phyloP scores from a whole-genome alignment of 129 eudicot species.

The Mikania micrantha region DNA sequence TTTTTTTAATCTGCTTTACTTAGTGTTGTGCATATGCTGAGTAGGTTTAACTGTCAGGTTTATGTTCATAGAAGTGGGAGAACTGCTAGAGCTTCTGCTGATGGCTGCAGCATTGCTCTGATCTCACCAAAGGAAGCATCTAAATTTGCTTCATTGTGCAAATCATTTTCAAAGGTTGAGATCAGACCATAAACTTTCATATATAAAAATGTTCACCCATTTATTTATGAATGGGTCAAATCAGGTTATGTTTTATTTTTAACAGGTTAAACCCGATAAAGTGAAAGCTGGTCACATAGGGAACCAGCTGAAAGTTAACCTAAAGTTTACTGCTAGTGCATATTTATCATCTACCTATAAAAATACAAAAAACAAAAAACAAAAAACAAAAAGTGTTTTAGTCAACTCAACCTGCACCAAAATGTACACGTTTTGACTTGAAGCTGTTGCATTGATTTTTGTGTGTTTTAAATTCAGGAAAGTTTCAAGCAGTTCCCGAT shows the following conservation, averaged over 20 bases:
- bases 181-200: neutral
- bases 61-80: slow-evolving; percentile 99
- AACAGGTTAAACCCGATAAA: neutral
- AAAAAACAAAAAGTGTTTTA: neutral
- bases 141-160: slow-evolving; percentile 77
- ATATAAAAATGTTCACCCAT: neutral
- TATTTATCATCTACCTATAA: neutral
- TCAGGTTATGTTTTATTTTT: neutral
- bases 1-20: neutral
- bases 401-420: neutral
- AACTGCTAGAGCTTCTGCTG: slow-evolving; percentile 96
- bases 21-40: slow-evolving; percentile 12
- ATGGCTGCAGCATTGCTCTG: slow-evolving; percentile 91
- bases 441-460: neutral
- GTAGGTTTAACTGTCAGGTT: slow-evolving; percentile 41
- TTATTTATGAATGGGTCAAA: neutral
- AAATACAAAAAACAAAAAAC: neutral
- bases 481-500: slow-evolving; percentile 76
- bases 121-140: slow-evolving; percentile 86
- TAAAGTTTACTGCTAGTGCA: neutral
- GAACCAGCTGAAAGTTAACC: neutral
- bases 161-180: slow-evolving; percentile 76
- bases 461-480: slow-evolving; percentile 46
- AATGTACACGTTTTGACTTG: neutral
- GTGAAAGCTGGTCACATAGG: neutral